A percentile compares a stretch with the other conserved stretches of the same genome.
phyloP scores from a whole-genome alignment of 2,329 filamentous ascomycete species.

The Pseudogymnoascus sp. region DNA sequence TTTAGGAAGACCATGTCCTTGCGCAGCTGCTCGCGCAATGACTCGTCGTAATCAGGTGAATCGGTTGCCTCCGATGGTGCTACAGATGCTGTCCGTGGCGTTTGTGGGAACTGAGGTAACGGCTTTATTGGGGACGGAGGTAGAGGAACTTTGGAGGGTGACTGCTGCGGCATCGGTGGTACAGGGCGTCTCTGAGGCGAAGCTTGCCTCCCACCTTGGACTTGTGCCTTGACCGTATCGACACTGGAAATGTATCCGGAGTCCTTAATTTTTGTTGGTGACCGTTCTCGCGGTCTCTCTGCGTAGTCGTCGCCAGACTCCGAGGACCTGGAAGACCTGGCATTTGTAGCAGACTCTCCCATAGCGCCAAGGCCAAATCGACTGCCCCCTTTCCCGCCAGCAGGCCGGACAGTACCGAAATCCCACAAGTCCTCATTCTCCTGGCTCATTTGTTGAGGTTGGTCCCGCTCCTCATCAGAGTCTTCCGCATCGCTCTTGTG shows the following conservation, averaged over 20 bases:
- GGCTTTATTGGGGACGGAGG: constrained; percentile 50
- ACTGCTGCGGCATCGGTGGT: constrained; percentile 27
- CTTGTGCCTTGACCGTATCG: constrained; percentile 49
- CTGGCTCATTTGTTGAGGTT: constrained; percentile 36
- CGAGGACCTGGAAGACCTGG: constrained; percentile 49
- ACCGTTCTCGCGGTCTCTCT: constrained; percentile 42
- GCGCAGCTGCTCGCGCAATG: constrained; percentile 55
- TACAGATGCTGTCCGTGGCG: constrained; percentile 41
- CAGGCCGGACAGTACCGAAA: constrained; percentile 87
- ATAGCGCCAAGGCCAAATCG: constrained; percentile 59
- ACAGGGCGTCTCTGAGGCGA: constrained; percentile 54
- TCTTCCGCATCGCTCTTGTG: constrained; percentile 68
- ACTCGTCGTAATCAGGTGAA: constrained; percentile 53
- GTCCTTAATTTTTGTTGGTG: constrained; percentile 44
- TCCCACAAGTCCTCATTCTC: constrained; percentile 90
- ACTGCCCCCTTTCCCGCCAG: constrained; percentile 55
- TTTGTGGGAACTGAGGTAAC: constrained; percentile 33
- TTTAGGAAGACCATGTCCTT: constrained; percentile 53
- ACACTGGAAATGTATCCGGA: constrained; percentile 27
- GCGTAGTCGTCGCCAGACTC: constrained; percentile 44
- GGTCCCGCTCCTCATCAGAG: constrained; percentile 43
- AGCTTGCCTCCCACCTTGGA: constrained; percentile 40
- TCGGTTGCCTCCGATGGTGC: constrained; percentile 37
- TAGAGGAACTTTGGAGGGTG: constrained; percentile 53
- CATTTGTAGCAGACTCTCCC: constrained; percentile 76